Evolutionary conservation across 2,329 filamentous ascomycete species (phyloP), one percentile per base, ranked within the genome.

Genomic region (Stachybotrys echinatus): DNA sequence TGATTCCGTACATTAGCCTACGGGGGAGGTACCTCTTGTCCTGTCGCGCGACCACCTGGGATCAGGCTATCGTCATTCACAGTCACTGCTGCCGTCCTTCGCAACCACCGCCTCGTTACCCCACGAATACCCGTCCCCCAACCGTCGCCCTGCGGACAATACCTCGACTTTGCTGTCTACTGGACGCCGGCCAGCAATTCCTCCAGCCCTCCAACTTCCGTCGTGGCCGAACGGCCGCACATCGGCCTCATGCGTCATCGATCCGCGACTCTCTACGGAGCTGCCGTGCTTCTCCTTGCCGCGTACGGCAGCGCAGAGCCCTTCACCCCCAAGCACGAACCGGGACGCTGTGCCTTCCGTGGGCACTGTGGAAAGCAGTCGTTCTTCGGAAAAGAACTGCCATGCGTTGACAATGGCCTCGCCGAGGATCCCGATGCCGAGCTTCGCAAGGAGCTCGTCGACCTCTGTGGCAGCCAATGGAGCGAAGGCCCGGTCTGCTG

Each of bases 311-410:
- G 49, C 18, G 63, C 63, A 45, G 59, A 69, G 38, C 55, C 58
- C 19, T 63, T 58, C 50, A 83, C 80, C 0, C 74, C 77, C 2
- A 88, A 84, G 56, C 92, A 96, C 60, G 92, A 96, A 69, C 76
- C 85, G 46, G 92, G 92, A 39, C 81, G 92, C 56, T 97, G 92
- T 69, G 90, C 92, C 1, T 89, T 97, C 54, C 83, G 92, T 46
- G 91, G 91, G 7, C 87, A 95, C 55, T 99, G 94, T 65, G 94
- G 94, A 45, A 92, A 91, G 68, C 86, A 92, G 70, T 86, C 87
- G 55, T 87, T 94, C 66, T 97, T 97, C 62, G 89, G 91, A 50
- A 87, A 89, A 51, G 83, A 95, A 58, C 76, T 97, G 53, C 94
- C 94, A 4, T 99, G 94, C 65, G 84, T 92, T 14, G 92, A 99